A percentile compares a stretch with the other conserved stretches of the same genome.
Conservation (phyloP, 768 basidiomycete species). For the Termitomyces sp. region DNA sequence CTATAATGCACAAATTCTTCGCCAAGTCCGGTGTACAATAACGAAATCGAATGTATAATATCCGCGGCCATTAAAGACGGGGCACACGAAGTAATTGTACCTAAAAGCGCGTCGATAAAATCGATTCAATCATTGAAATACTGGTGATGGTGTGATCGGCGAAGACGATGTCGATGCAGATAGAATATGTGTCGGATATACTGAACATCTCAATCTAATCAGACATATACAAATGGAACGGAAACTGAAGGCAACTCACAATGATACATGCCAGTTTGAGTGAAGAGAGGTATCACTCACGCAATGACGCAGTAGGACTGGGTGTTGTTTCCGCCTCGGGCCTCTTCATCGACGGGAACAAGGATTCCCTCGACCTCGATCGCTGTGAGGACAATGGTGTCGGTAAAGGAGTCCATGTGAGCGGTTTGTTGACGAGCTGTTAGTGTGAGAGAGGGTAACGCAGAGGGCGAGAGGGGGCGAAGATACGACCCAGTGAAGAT, state of each 20-base stretch:
- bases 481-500: not conserved
- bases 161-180: not conserved
- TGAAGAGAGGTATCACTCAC: not conserved
- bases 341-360: not conserved
- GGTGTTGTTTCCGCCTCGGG: not conserved
- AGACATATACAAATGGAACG: too few relatives aligned
- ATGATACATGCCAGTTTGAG: not conserved
- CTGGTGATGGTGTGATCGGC: not conserved
- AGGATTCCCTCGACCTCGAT: constrained; percentile 3
- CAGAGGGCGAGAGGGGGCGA: not conserved
- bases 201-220: not conserved
- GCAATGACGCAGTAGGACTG: constrained; percentile 8
- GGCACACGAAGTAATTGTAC: constrained; percentile 1
- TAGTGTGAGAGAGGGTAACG: not conserved
- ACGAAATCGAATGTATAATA: constrained; percentile 3
- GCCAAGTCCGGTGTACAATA: not conserved
- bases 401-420: constrained; percentile 9
- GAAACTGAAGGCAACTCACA: not conserved
- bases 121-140: not conserved
- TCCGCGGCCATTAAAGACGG: constrained; percentile 3
- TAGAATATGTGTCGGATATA: not conserved
- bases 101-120: not conserved
- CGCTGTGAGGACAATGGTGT: not conserved
- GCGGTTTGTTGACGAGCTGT: not conserved
- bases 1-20: not conserved